Base-by-base conservation (phyloP, 768 basidiomycete species). In the Mycena rosella region DNA sequence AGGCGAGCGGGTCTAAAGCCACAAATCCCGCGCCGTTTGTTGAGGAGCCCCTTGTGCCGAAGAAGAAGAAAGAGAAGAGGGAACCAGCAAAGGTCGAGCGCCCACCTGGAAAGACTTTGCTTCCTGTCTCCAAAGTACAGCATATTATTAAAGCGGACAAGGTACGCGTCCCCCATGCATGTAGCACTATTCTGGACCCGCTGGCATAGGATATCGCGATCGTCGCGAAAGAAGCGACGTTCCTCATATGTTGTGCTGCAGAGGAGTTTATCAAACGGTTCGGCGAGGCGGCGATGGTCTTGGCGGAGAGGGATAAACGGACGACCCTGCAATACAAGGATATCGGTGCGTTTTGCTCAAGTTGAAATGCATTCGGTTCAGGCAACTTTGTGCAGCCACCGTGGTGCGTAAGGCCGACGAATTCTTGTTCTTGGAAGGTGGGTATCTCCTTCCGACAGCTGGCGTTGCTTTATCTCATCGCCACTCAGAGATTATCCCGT, bases 91-190 rank as follows among this genome's bases (percentile, higher is more conserved):
- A 60, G 45, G 60, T 74, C 29, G 69, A 60, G 20, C 79, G 85
- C 57, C 83, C 83, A 56, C 79, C 81, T 2, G 95, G 95, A 36
- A 95, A 90, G 73, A 90, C 94, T 1, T 68, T 92, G 24, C 79
- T 96, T 51, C 95, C 95, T 0, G 84, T 93, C 58, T 82, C 91
- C 2, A 86, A 93, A 66, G 91, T 96, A 44, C 94, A 95, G 77
- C 90, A 85, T 79, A 94, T 96, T 53, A 84, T 95, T 70, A 96
- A 94, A 74, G 94, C 91, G 8, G 95, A 96, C 79, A 91, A 91
- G 83, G 95, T 88, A 60, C 63, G 80, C 76, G 60, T 11, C 15
- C 5, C 22, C 36, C 24, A 14, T 29, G 49, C 34, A 14, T 30
- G 24, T 29, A n/a, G 38, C 27, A 54, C 8, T 29, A 42, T 22